These are phyloP conservation scores for Lactifluus subvellereus DNA, from an alignment of 768 basidiomycete species.

Conservation along the genomic window DNA sequence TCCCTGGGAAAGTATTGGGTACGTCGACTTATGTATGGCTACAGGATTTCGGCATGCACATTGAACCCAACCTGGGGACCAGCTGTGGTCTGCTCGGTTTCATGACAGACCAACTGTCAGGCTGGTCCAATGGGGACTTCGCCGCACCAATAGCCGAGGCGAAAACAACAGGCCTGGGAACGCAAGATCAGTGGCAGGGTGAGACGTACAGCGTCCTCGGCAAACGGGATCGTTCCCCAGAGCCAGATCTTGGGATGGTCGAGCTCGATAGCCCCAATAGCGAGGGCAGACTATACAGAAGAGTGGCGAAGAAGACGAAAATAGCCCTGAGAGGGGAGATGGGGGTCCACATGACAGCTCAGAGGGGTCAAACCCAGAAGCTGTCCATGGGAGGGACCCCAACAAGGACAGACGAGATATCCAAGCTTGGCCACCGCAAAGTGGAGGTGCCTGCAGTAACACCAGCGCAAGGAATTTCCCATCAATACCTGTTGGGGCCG, in stretches of 20 bases:
- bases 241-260: no score
- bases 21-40: background rate
- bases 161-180: no score
- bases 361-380: background rate
- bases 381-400: background rate
- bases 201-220: no score
- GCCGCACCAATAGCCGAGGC: no score
- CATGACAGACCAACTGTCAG: background rate
- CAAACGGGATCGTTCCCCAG: no score
- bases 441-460: background rate
- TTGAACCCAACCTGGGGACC: background rate
- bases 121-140: background rate
- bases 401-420: accelerated
- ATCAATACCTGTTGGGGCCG: background rate
- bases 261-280: no score
- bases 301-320: background rate
- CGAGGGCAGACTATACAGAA: no score
- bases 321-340: background rate
- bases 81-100: background rate
- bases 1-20: background rate
- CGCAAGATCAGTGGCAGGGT: no score
- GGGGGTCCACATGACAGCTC: background rate
- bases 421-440: background rate
- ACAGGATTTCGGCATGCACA: background rate
- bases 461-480: background rate